These are phyloP conservation scores for Suillus subluteus DNA, from an alignment of 768 basidiomycete genomes.

Conservation along the genomic window DNA sequence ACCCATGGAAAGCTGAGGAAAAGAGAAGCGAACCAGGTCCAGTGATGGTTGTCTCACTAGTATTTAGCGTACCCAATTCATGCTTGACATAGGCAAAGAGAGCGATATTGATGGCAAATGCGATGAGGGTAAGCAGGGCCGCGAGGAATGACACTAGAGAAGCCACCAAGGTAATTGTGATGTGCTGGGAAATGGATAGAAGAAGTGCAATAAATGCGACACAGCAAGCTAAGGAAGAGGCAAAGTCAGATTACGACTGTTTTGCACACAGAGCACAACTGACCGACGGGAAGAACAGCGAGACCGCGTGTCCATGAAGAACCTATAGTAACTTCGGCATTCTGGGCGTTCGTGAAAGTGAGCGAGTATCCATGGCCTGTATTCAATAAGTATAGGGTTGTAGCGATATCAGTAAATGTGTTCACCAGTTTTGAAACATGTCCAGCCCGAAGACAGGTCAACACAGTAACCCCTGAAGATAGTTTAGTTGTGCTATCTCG, in stretches of 20 bases:
- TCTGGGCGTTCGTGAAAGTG: conserved; percentile 38
- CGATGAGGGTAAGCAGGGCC: conserved; percentile 66
- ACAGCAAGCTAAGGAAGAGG: conserved; percentile 41
- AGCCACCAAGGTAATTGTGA: conserved; percentile 46
- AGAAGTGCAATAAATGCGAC: conserved; percentile 67
- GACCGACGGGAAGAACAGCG: conserved; percentile 76
- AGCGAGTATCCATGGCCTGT: conserved; percentile 62
- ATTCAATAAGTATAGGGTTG: conserved; percentile 9
- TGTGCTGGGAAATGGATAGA: conserved; percentile 62
- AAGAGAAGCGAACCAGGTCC: conserved; percentile 57
- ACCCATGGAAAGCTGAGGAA: conserved; percentile 9
- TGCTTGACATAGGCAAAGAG: conserved; percentile 65
- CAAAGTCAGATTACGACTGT: background rate
- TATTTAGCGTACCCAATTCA: conserved; percentile 53
- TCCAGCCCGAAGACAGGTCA: conserved; percentile 39
- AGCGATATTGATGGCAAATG: conserved; percentile 79
- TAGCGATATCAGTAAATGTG: background rate
- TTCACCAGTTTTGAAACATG: conserved; percentile 54
- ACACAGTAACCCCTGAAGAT: conserved; percentile 62
- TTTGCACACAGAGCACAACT: conserved; percentile 25
- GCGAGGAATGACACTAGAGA: conserved; percentile 66
- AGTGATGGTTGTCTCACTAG: conserved; percentile 51
- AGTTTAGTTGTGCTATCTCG: conserved; percentile 15
- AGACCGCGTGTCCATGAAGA: conserved; percentile 75
- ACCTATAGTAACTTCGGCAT: conserved; percentile 44